phyloP scores from a whole-genome alignment of 225 moss, liverwort and hornwort genomes.

The Pleurozium schreberi region DNA sequence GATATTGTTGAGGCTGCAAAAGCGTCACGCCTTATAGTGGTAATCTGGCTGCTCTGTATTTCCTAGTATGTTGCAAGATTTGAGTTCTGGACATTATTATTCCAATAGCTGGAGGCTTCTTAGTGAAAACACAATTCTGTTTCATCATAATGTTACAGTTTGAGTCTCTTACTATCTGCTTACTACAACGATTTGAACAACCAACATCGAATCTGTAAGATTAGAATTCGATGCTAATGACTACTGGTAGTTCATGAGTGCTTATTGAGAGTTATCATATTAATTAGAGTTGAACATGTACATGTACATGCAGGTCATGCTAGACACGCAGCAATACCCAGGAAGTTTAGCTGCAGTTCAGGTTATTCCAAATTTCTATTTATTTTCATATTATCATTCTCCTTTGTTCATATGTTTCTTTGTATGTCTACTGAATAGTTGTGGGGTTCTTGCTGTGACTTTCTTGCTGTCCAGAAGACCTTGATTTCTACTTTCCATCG shows the following conservation, averaged over 20 bases:
- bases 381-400: background rate
- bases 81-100: background rate
- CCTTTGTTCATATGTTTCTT: background rate
- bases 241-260: background rate
- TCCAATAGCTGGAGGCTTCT: background rate
- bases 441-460: background rate
- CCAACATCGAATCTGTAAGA: background rate
- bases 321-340: slow-evolving; percentile 64
- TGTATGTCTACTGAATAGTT: background rate
- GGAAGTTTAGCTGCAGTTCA: slow-evolving; percentile 56
- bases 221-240: background rate
- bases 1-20: slow-evolving; percentile 72
- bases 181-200: background rate
- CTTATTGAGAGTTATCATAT: background rate
- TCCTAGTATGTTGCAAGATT: background rate
- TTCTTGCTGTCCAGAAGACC: background rate
- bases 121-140: background rate
- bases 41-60: slow-evolving; percentile 21
- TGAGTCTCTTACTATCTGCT: background rate
- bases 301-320: slow-evolving; percentile 42
- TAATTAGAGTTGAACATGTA: background rate
- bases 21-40: slow-evolving; percentile 90
- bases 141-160: background rate
- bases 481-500: background rate
- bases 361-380: slow-evolving; percentile 6